Percentiles rank a stretch among this genome's conserved stretches.
Conservation (phyloP, 129 eudicot genomes). For the Mikania micrantha region DNA sequence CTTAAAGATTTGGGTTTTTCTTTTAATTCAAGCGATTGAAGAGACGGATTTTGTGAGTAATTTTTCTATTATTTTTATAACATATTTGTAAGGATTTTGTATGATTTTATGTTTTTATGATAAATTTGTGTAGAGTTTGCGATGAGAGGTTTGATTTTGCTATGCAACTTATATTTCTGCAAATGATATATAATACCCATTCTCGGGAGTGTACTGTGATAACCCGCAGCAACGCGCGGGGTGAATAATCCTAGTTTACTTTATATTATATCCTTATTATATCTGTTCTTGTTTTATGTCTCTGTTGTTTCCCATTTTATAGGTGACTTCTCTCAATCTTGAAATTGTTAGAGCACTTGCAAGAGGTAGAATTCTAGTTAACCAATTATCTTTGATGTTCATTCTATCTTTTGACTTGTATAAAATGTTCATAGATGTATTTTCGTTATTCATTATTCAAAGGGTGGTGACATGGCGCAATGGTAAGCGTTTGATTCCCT, state of each 20-base stretch:
- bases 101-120: too few relatives aligned
- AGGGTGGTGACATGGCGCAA: neutral
- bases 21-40: too few relatives aligned
- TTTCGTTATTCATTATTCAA: neutral
- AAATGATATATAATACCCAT: too few relatives aligned
- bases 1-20: too few relatives aligned
- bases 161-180: too few relatives aligned
- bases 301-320: slow-evolving; percentile 9
- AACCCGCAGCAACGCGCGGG: too few relatives aligned
- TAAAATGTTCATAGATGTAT: neutral
- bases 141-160: too few relatives aligned
- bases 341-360: slow-evolving; percentile 98
- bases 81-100: too few relatives aligned
- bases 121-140: too few relatives aligned
- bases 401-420: neutral
- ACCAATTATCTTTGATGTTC: neutral
- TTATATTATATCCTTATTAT: slow-evolving; percentile 1
- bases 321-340: slow-evolving; percentile 91
- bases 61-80: too few relatives aligned
- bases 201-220: too few relatives aligned
- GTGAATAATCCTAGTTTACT: neutral
- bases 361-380: slow-evolving; percentile 51
- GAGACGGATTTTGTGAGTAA: too few relatives aligned
- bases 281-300: neutral
- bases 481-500: neutral